A percentile compares a stretch with the other conserved stretches of the same genome.
phyloP scores from a whole-genome alignment of 1,284 basidiomycete species.

The Hemileia vastatrix region DNA sequence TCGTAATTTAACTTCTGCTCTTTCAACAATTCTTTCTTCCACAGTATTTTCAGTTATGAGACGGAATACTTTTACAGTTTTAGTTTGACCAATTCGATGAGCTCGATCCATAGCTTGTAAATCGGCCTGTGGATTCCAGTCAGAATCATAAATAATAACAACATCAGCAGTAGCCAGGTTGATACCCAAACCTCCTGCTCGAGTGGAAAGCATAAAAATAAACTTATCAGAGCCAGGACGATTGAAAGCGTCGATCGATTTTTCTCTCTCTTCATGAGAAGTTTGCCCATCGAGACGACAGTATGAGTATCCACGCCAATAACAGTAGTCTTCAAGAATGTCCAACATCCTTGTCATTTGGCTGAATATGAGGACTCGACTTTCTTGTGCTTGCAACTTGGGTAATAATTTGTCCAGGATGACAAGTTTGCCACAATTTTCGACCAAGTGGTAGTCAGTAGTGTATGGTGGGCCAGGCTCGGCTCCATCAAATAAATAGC shows the following conservation, averaged over 20 bases:
- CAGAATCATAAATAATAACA: constrained; percentile 67
- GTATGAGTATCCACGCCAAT: constrained; percentile 84
- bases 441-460: constrained; percentile 88
- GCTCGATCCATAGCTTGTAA: constrained; percentile 42
- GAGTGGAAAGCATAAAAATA: constrained; percentile 89
- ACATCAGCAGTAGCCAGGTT: constrained; percentile 91
- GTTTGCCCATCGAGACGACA: constrained; percentile 94
- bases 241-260: constrained; percentile 96
- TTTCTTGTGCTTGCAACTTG: constrained; percentile 82
- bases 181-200: constrained; percentile 96
- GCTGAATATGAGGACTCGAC: constrained; percentile 90
- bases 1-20: constrained; percentile 91
- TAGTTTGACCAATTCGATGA: constrained; percentile 39
- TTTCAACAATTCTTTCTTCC: constrained; percentile 91
- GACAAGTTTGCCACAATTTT: constrained; percentile 93
- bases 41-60: constrained; percentile 94
- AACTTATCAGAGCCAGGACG: constrained; percentile 89
- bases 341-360: constrained; percentile 95
- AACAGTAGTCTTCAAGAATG: constrained; percentile 93
- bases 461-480: constrained; percentile 97
- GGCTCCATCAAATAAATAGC: constrained; percentile 42
- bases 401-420: constrained; percentile 87
- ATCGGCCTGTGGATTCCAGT: constrained; percentile 41
- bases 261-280: constrained; percentile 87
- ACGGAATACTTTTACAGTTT: constrained; percentile 48